Percentiles rank a stretch among this genome's conserved stretches.
Conservation (phyloP, 148 eudicot genomes). For the Selenicereus undatus region DNA sequence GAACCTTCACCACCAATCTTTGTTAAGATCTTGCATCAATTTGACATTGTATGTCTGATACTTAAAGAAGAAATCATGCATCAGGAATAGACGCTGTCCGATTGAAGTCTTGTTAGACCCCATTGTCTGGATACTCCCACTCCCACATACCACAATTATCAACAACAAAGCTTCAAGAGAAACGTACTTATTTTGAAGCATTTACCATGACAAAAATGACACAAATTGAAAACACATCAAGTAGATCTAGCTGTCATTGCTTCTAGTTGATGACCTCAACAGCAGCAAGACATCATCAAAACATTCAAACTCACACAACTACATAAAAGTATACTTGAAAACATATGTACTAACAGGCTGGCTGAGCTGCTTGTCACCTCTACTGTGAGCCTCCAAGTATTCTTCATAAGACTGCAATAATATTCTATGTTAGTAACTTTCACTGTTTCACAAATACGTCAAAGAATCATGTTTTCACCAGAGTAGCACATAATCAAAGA, state of each 20-base stretch:
- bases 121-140: neutral
- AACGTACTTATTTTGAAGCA: neutral
- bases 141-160: neutral
- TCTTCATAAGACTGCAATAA: constrained; percentile 82
- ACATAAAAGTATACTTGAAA: neutral
- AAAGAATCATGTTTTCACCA: neutral
- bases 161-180: neutral
- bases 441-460: neutral
- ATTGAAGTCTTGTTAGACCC: neutral
- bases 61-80: neutral
- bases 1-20: constrained; percentile 7
- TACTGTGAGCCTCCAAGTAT: constrained; percentile 68
- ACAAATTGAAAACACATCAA: neutral
- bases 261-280: neutral
- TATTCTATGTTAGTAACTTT: neutral
- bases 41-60: neutral
- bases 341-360: constrained; percentile 43
- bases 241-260: neutral
- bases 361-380: constrained; percentile 38
- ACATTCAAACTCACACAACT: constrained; percentile 1
- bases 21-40: neutral
- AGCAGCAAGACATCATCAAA: neutral
- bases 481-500: neutral
- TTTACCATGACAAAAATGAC: neutral
- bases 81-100: neutral